Evolutionary conservation across 2,329 filamentous ascomycete species (phyloP), one percentile per base, ranked within the genome.

Genomic region (Cytospora paraplurivora): DNA sequence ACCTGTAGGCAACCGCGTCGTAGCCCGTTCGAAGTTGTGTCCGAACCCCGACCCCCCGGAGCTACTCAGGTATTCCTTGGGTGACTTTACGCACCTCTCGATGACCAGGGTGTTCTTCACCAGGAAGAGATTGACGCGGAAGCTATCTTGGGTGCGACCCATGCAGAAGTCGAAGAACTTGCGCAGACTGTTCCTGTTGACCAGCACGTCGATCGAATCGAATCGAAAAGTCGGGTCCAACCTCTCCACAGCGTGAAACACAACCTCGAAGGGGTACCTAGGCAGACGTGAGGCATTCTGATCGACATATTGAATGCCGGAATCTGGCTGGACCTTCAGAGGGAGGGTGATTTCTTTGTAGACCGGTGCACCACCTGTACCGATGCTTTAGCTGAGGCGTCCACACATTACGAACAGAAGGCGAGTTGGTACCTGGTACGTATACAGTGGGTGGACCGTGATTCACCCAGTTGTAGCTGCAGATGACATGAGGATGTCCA

Each of bases 191-290:
- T 68, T 72, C 5, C 72, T 69, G 50, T 73, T 72, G 21, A 67
- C 56, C 3, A 76, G 62, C 1, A 76, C 47, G 41, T 76, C 72
- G 27, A 74, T 54, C 1, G 71, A 55, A 55, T 68, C 60, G 33
- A 75, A 74, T 17, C 59, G 66, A 54, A 65, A 63, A 0, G 21
- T 33, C 0, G 69, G 69, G 6, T 66, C 68, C 69, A 71, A 72
- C 11, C 58, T 21, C 4, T 61, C 65, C 5, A 68, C 63, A 37
- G 72, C 72, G 13, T 66, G 59, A 44, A 76, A 72, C 0, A 72
- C 47, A 1, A 69, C 65, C 34, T 73, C 67, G 57, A 74, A 75
- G 1, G 70, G 69, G 37, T 68, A 69, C 8, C 65, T 13, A 0
- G 70, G 61, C 2, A 55, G 11, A 7, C 33, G 19, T 1, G 17